These are phyloP conservation scores for Staphylotrichum tortipilum DNA, from an alignment of 495 filamentous ascomycete genomes.

Conservation along the genomic window DNA sequence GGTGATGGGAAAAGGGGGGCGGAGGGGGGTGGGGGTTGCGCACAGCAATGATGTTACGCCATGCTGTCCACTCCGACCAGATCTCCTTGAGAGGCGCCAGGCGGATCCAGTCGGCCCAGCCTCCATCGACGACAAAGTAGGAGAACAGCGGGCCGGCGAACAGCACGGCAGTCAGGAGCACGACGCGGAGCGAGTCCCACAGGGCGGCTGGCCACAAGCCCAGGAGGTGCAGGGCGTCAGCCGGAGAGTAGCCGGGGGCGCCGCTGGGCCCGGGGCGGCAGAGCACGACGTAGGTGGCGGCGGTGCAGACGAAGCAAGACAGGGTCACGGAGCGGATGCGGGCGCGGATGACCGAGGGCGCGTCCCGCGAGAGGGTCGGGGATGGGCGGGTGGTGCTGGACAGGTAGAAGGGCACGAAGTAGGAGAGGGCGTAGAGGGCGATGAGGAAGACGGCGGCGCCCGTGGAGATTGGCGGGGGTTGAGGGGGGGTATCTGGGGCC, in stretches of 20 bases:
- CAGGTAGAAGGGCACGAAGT: constrained; percentile 88
- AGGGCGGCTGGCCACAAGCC: constrained; percentile 69
- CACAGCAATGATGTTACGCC: constrained; percentile 48
- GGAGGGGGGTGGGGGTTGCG: constrained; percentile 11
- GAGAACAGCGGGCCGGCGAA: constrained; percentile 83
- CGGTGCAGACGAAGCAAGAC: constrained; percentile 55
- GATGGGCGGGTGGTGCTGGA: constrained; percentile 72
- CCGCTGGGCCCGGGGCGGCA: constrained; percentile 10
- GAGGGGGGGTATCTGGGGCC: constrained; percentile 5
- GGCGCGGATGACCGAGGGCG: constrained; percentile 80
- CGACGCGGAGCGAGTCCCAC: constrained; percentile 45
- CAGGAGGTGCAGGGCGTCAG: constrained; percentile 52
- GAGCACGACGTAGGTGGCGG: constrained; percentile 55
- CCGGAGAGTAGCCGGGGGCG: constrained; percentile 29
- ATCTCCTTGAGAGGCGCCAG: constrained; percentile 24
- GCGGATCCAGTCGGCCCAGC: constrained; percentile 57
- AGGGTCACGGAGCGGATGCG: constrained; percentile 70
- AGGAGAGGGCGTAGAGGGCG: constrained; percentile 70
- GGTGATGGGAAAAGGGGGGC: neutral
- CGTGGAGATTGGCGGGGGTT: constrained; percentile 20
- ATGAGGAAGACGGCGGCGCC: constrained; percentile 27
- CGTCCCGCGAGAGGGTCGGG: constrained; percentile 72
- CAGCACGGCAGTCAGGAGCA: constrained; percentile 66
- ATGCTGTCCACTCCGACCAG: constrained; percentile 42
- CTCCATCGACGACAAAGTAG: constrained; percentile 57